phyloP scores from a whole-genome alignment of 2,329 filamentous ascomycete species.

The Juglanconis oblonga region DNA sequence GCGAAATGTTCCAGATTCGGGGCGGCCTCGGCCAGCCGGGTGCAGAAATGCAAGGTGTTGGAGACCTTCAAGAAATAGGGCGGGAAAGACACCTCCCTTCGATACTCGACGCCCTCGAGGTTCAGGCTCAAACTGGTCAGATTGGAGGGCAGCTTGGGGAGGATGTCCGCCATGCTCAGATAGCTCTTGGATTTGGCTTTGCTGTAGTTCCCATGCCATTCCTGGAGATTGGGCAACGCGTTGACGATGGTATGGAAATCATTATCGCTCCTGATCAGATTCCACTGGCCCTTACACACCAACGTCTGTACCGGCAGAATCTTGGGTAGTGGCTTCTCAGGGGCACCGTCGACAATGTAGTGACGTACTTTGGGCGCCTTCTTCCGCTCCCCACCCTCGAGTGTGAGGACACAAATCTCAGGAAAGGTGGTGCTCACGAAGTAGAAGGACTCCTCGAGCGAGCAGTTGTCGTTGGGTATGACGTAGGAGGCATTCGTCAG shows the following conservation, averaged over 20 bases:
- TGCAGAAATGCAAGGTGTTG: conserved; percentile 62
- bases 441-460: conserved; percentile 65
- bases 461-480: conserved; percentile 63
- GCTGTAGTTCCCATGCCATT: conserved; percentile 63
- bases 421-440: conserved; percentile 60
- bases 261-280: conserved; percentile 61
- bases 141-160: conserved; percentile 54
- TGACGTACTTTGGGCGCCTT: conserved; percentile 67
- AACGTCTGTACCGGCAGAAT: conserved; percentile 62
- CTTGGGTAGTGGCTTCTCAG: conserved; percentile 24
- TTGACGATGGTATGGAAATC: conserved; percentile 62
- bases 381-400: conserved; percentile 75
- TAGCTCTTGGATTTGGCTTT: conserved; percentile 75
- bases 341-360: conserved; percentile 35
- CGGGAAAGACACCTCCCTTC: conserved; percentile 59
- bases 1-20: conserved; percentile 64
- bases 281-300: conserved; percentile 75
- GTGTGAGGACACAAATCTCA: conserved; percentile 62
- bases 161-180: conserved; percentile 62
- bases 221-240: conserved; percentile 63
- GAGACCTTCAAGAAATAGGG: conserved; percentile 60
- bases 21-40: conserved; percentile 57
- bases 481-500: conserved; percentile 57
- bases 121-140: conserved; percentile 65
- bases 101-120: conserved; percentile 66